Conservation (phyloP, 305 asterid species). For the Solanum aculeatissimum region DNA sequence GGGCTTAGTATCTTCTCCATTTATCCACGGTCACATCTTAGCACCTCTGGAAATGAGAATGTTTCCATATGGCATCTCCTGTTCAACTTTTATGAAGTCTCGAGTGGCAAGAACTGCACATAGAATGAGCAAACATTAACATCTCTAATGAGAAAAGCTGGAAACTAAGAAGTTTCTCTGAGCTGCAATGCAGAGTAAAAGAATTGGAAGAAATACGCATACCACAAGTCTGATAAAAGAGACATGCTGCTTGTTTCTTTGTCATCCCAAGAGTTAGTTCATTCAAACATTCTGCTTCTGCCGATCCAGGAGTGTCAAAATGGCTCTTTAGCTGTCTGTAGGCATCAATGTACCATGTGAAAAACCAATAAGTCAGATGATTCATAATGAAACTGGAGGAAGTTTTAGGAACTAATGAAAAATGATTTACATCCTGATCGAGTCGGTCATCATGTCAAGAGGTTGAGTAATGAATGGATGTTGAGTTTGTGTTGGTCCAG, state of each 20-base stretch:
- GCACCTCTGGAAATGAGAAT: slow-evolving; percentile 65
- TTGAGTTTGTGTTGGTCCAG: slow-evolving; percentile 92
- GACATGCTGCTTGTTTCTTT: slow-evolving; percentile 63
- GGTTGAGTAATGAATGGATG: slow-evolving; percentile 27
- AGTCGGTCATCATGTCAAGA: slow-evolving; percentile 58
- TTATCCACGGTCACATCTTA: slow-evolving; percentile 34
- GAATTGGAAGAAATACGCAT: slow-evolving; percentile 1
- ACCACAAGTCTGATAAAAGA: slow-evolving; percentile 91
- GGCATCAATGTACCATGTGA: neutral
- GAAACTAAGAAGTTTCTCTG: neutral
- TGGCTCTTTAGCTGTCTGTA: slow-evolving; percentile 86
- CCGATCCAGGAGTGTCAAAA: slow-evolving; percentile 72
- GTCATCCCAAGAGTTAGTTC: slow-evolving; percentile 63
- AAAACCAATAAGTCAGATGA: neutral
- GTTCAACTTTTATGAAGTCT: slow-evolving; percentile 38
- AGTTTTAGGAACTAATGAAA: neutral
- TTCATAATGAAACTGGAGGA: neutral
- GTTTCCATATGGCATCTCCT: slow-evolving; percentile 50
- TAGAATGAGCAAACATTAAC: neutral
- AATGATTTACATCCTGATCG: slow-evolving; percentile 49
- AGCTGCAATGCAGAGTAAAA: neutral
- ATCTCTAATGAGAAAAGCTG: neutral
- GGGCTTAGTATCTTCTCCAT: neutral
- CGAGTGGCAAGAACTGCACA: slow-evolving; percentile 67
- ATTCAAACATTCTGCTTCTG: slow-evolving; percentile 52